Evolutionary conservation across 139 green algal genomes (phyloP), one percentile per base, ranked within the genome.

Genomic region (Chlorella sp.): DNA sequence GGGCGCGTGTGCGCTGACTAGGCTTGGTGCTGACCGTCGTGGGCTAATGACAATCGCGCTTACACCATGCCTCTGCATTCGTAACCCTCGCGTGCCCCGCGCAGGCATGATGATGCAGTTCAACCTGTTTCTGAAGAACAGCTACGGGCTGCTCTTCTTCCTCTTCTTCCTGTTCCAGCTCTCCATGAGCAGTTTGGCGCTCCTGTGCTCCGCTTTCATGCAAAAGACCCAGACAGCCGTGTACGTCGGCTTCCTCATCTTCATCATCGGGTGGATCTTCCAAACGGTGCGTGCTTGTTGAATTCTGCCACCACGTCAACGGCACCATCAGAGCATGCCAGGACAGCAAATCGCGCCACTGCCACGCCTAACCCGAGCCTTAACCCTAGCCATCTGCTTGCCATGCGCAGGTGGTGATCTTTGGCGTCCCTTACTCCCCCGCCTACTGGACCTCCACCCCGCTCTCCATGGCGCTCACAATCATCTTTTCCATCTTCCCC

Each of bases 101-200:
- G n/a, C n/a, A n/a, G 82, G 86, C 50, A 72, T 91, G 67, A 81
- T 92, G 32, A 82, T 98, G 68, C 88, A 95, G 69, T 96, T 98
- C 69, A 33, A 87, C 29, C 88, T 97, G 34, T 97, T 98, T 78
- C 69, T 89, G 17, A 77, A 91, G n/a, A 98, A 98, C 84, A 82
- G 78, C 78, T 97, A 95, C 69, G 80, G 64, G 29, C 70, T 92
- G 35, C 75, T 94, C 30, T 94, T 97, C 77, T 75, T 96, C 70
- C 82, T 96, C 3, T 93, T 98, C 80, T 94, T 97, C 75, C 81
- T 98, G 30, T 98, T 98, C 77, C 81, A 91, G 70, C 78, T 91
- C 35, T 75, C 91, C 35, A 94, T 96, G 90, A 80, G 76, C 31
- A 70, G 67, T 31, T 64, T 95, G 29, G 88, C 85, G 23, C 91